These are phyloP conservation scores for Trypanosomatidae sp. DNA, from an alignment of 208 protist species.

Conservation along the genomic window DNA sequence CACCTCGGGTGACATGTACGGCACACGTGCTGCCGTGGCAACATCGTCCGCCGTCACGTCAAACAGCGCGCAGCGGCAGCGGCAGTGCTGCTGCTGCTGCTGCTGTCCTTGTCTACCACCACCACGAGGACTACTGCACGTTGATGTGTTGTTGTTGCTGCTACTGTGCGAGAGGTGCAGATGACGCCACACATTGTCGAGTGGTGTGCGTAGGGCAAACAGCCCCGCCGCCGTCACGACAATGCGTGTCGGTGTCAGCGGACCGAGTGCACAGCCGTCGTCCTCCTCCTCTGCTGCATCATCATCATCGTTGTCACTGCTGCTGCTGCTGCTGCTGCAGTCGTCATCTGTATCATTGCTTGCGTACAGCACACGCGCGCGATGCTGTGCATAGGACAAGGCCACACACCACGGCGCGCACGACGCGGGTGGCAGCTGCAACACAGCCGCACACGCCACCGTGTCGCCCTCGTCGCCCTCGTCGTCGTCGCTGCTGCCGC, in stretches of 20 bases:
- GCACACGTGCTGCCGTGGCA: conserved; percentile 11
- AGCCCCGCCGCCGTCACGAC: conserved; percentile 31
- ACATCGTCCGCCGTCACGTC: conserved; percentile 22
- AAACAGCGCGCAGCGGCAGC: conserved; percentile 19
- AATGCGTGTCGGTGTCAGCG: conserved; percentile 35
- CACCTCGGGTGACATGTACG: conserved; percentile 57
- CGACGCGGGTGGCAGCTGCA: no score
- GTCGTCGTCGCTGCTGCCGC: neutral
- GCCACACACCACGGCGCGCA: no score
- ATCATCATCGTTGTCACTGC: conserved; percentile 7
- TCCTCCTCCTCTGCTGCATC: conserved; percentile 7
- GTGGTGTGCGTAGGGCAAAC: no score
- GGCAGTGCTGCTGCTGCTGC: neutral
- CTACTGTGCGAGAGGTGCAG: no score
- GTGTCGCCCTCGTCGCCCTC: neutral
- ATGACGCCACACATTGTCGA: no score
- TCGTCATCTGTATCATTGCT: no score
- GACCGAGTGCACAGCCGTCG: conserved; percentile 47
- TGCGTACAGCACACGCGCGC: no score
- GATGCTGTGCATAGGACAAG: no score
- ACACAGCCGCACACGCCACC: neutral
- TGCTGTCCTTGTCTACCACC: neutral
- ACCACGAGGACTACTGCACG: no score
- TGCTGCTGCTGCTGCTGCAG: no score
- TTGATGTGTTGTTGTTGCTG: no score